Evolutionary conservation across 805 yeast species (phyloP), one percentile per base, ranked within the genome.

Genomic region (Kuraishia piskuri): DNA sequence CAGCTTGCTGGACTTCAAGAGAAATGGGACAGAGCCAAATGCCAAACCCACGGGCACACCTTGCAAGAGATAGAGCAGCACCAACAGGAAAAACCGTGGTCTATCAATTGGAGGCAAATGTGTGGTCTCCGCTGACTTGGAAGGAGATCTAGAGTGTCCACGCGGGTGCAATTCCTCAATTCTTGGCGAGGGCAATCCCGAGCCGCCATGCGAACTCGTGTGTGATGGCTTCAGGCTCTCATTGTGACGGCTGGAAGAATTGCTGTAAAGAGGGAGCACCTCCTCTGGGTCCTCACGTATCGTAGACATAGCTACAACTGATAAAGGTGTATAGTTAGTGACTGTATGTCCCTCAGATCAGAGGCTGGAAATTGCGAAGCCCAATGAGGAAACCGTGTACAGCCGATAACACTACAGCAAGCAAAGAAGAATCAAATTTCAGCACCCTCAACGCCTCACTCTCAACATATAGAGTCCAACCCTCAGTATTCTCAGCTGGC

Each of bases 11-110:
- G 92, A 79, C 65, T 94, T 94, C 54, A 94, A 75, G 20, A 94
- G 70, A 63, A 91, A 94, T 1, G 99, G 99, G 10, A 94, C 78
- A 1, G 96, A 84, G 1, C 99, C 99, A 72, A 92, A 90, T 1
- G 96, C 96, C 36, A 94, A 70, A 0, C 99, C 99, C 14, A 91
- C 95, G 0, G 99, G 99, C 5, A 94, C 83, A n/a, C 99, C 99
- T 66, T 94, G 99, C 6, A 91, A 76, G 50, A 90, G 71, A 65
- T 94, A 94, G 36, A 94, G 71, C 5, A 88, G 62, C 5, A 90
- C 84, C 54, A 92, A 71, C 6, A 92, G 74, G 46, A 77, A 69
- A 65, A 92, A 94, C 54, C 90, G 88, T 14, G 86, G 85, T 53
- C 88, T 69, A 62, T 91, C 98, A 19, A 58, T 56, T 8, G 36